phyloP scores from a whole-genome alignment of 108 stramenopile genomes.

The Skeletonema potamos region DNA sequence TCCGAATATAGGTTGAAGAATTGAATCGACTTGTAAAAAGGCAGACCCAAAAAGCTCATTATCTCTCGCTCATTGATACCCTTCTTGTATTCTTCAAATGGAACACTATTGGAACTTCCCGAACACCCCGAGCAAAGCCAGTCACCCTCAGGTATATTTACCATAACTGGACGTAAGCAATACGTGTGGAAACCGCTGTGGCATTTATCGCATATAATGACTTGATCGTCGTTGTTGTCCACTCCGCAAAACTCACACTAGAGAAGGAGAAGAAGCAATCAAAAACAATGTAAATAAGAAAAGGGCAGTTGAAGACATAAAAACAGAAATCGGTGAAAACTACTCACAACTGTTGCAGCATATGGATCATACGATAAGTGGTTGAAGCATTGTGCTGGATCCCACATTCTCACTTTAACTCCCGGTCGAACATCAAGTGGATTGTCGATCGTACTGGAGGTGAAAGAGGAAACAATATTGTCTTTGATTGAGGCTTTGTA shows the following conservation, averaged over 20 bases:
- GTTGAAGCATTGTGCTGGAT: slow-evolving; percentile 23
- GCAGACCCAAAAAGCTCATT: slow-evolving; percentile 33
- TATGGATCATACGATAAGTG: slow-evolving; percentile 36
- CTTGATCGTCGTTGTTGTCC: slow-evolving; percentile 42
- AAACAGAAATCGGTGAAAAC: not conserved
- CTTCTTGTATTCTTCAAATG: slow-evolving; percentile 17
- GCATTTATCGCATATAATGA: slow-evolving; percentile 53
- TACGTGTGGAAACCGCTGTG: slow-evolving; percentile 52
- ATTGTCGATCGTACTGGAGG: slow-evolving; percentile 21
- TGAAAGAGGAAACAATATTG: not conserved
- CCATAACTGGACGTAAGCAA: slow-evolving; percentile 54
- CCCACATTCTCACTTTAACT: slow-evolving; percentile 25
- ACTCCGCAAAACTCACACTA: slow-evolving; percentile 34
- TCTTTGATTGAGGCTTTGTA: not conserved
- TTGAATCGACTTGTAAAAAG: slow-evolving; percentile 10
- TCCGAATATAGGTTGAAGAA: slow-evolving; percentile 36
- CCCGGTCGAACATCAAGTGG: slow-evolving; percentile 27
- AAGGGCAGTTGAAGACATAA: not conserved
- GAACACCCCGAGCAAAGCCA: slow-evolving; percentile 39
- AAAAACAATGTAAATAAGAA: not conserved
- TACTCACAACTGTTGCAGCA: slow-evolving; percentile 9
- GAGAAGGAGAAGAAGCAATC: not conserved
- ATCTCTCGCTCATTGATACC: slow-evolving; percentile 9
- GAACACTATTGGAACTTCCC: slow-evolving; percentile 9
- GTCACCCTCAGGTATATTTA: slow-evolving; percentile 45